These are phyloP conservation scores for Kwoniella dejecticola DNA, from an alignment of 768 basidiomycete genomes.

Conservation along the genomic window DNA sequence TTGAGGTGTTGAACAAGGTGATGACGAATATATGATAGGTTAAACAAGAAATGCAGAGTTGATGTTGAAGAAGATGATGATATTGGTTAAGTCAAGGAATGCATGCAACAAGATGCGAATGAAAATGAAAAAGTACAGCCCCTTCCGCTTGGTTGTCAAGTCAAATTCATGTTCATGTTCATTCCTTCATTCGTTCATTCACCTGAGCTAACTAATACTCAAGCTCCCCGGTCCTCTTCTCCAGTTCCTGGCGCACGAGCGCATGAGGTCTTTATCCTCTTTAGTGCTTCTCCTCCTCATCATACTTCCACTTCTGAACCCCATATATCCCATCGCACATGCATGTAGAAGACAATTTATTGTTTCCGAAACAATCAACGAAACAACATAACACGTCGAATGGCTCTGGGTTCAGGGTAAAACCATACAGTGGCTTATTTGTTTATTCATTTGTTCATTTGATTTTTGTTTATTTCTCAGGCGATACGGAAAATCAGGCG, in stretches of 20 bases:
- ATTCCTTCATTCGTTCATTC: neutral
- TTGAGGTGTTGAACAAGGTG: neutral
- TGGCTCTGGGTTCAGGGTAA: neutral
- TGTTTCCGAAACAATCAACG: constrained; percentile 5
- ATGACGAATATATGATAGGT: neutral
- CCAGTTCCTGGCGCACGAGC: too few relatives aligned
- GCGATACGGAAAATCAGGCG: neutral
- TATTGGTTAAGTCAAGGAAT: neutral
- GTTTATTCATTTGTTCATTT: neutral
- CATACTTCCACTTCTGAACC: neutral
- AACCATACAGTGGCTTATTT: neutral
- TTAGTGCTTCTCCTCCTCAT: neutral
- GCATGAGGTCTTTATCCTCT: neutral
- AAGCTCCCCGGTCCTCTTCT: too few relatives aligned
- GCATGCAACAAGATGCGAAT: neutral
- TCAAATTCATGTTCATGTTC: neutral
- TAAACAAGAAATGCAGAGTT: neutral
- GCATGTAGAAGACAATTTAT: neutral
- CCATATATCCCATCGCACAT: too few relatives aligned
- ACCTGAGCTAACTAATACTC: too few relatives aligned
- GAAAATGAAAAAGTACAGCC: constrained; percentile 4
- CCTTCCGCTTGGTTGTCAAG: constrained; percentile 8
- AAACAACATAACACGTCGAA: constrained; percentile 7
- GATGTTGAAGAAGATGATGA: neutral
- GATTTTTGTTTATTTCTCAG: constrained; percentile 1